Conservation (phyloP, 1,284 basidiomycete species). For the Volvariella surrecta region DNA sequence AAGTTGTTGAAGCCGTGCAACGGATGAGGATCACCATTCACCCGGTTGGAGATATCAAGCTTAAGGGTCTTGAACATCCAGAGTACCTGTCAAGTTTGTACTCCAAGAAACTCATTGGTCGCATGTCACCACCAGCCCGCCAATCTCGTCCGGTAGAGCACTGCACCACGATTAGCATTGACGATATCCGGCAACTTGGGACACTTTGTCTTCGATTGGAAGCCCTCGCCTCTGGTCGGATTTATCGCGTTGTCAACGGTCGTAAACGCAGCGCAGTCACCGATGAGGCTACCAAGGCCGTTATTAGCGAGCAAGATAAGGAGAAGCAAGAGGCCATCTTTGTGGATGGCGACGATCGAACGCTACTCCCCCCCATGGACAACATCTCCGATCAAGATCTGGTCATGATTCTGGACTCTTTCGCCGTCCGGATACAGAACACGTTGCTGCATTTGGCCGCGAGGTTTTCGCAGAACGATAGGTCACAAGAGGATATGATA, state of each 20-base stretch:
- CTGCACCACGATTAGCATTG: constrained; percentile 64
- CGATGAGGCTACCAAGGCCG: not conserved
- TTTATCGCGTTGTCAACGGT: constrained; percentile 44
- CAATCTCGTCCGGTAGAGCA: too few species aligned
- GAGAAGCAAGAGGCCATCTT: not conserved
- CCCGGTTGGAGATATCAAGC: constrained; percentile 81
- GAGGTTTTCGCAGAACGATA: too few species aligned
- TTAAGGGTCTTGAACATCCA: constrained; percentile 91
- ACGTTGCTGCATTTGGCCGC: constrained; percentile 28
- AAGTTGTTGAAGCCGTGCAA: constrained; percentile 65
- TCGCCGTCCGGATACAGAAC: constrained; percentile 77
- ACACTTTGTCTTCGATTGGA: constrained; percentile 79
- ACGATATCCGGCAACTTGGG: constrained; percentile 74
- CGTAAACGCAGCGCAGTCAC: constrained; percentile 36
- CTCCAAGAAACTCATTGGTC: constrained; percentile 68
- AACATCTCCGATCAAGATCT: constrained; percentile 75
- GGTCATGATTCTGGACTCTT: constrained; percentile 64
- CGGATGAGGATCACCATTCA: constrained; percentile 71
- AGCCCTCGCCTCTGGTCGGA: constrained; percentile 60
- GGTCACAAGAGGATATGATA: too few species aligned
- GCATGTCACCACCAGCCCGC: too few species aligned
- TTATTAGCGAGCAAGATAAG: not conserved
- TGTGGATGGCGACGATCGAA: constrained; percentile 42
- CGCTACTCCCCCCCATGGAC: constrained; percentile 69
- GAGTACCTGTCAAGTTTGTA: constrained; percentile 85